Conservation (phyloP, 2,329 filamentous ascomycete genomes). For the Cladosporium velox region DNA sequence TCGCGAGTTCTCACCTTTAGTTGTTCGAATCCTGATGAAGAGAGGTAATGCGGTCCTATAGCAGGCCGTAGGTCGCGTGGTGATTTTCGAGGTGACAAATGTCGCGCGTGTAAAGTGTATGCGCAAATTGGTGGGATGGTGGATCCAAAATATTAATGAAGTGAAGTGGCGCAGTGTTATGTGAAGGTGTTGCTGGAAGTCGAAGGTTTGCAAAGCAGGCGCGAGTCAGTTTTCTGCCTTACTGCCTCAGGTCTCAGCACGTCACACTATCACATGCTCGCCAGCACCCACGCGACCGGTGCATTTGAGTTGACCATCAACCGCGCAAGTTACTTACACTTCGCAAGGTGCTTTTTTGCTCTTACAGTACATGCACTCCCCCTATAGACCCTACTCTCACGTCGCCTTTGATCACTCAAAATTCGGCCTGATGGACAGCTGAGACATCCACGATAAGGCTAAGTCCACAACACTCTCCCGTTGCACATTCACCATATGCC, state of each 20-base stretch:
- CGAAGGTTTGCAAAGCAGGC: slow-evolving; percentile 7
- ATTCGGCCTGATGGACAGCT: neutral
- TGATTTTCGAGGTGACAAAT: neutral
- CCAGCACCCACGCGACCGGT: neutral
- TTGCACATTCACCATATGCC: neutral
- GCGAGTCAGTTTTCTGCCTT: neutral
- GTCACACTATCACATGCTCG: slow-evolving; percentile 10
- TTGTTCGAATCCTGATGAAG: neutral
- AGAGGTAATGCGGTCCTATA: neutral
- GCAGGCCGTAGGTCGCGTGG: neutral
- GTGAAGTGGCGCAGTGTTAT: neutral
- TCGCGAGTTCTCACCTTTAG: slow-evolving; percentile 2
- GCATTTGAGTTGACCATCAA: neutral
- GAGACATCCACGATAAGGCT: slow-evolving; percentile 9
- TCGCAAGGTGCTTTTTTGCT: neutral
- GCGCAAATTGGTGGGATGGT: neutral
- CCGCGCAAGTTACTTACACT: neutral
- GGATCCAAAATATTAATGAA: neutral
- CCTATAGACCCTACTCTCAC: neutral
- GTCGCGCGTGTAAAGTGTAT: neutral
- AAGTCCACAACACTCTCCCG: slow-evolving; percentile 4
- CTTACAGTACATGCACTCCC: neutral
- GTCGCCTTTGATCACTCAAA: neutral
- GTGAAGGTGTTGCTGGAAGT: neutral
- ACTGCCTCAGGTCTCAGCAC: neutral